A percentile compares a stretch with the other conserved stretches of the same genome.
Conservation (phyloP, 495 filamentous ascomycete genomes). For the Neurospora sp. region DNA sequence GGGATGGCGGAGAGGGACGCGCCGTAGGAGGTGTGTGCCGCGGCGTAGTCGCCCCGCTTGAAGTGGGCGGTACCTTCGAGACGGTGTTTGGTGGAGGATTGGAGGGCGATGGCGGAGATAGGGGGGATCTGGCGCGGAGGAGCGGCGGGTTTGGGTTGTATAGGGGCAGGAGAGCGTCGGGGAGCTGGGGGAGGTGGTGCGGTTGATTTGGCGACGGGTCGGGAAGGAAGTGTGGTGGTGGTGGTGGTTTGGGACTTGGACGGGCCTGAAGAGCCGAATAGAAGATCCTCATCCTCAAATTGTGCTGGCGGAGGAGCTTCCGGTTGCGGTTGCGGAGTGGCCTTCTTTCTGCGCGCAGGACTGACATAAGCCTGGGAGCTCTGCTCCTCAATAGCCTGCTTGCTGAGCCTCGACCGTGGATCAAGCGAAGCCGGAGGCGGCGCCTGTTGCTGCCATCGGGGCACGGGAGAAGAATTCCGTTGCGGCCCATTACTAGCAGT, state of each 20-base stretch:
- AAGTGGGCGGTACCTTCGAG: slow-evolving; percentile 75
- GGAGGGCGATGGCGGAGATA: slow-evolving; percentile 55
- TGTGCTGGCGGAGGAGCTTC: slow-evolving; percentile 32
- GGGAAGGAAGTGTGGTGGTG: slow-evolving; percentile 10
- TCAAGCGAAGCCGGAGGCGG: slow-evolving; percentile 23
- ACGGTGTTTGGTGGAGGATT: slow-evolving; percentile 64
- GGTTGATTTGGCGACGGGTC: slow-evolving; percentile 16
- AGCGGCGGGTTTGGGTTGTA: slow-evolving; percentile 21
- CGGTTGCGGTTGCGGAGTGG: slow-evolving; percentile 34
- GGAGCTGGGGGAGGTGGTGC: slow-evolving; percentile 26
- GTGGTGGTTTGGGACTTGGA: slow-evolving; percentile 8
- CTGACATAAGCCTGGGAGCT: slow-evolving; percentile 79
- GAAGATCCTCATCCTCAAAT: slow-evolving; percentile 44
- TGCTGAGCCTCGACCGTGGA: slow-evolving; percentile 52
- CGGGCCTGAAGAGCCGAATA: slow-evolving; percentile 34
- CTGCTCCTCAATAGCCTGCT: slow-evolving; percentile 70
- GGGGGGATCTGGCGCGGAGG: slow-evolving; percentile 56
- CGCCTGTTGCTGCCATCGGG: slow-evolving; percentile 41
- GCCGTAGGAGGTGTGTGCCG: slow-evolving; percentile 74
- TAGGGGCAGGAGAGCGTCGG: slow-evolving; percentile 27
- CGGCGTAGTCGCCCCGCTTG: slow-evolving; percentile 85
- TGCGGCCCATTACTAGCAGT: slow-evolving; percentile 16
- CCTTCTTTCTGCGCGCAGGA: slow-evolving; percentile 69
- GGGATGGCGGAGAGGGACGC: slow-evolving; percentile 66
- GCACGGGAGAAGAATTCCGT: slow-evolving; percentile 33